Evolutionary conservation across 768 basidiomycete species (phyloP).

Genomic region (Pulveroboletus sp.): DNA sequence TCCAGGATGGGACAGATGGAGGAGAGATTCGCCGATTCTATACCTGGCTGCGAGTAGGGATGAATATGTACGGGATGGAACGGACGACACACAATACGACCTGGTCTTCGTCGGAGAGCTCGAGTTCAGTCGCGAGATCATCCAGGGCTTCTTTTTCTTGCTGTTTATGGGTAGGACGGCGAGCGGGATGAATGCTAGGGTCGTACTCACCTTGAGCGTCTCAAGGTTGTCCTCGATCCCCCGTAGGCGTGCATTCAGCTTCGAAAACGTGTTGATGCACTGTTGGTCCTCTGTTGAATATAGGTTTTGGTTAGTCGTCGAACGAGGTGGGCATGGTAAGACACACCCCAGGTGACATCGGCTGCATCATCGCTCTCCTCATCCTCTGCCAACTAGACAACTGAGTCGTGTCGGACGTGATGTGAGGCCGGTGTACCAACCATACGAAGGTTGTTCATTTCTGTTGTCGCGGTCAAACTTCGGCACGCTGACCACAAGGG

Average conservation of each 20-base stretch:
- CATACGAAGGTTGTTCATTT: conserved; percentile 53
- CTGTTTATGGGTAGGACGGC: conserved; percentile 36
- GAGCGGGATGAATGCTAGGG: too few species aligned
- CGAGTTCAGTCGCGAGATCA: conserved; percentile 82
- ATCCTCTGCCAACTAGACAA: conserved; percentile 59
- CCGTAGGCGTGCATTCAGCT: conserved; percentile 76
- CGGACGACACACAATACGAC: conserved; percentile 58
- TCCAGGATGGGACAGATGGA: conserved; percentile 65
- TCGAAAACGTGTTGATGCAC: conserved; percentile 87
- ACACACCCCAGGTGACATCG: conserved; percentile 82
- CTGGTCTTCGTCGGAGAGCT: conserved; percentile 83
- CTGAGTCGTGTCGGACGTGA: not conserved
- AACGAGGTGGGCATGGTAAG: not conserved
- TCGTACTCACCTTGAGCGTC: conserved; percentile 58
- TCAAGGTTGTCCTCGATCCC: conserved; percentile 69
- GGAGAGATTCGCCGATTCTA: conserved; percentile 84
- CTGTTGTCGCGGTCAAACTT: not conserved
- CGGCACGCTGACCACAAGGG: too few species aligned
- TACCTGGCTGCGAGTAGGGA: conserved; percentile 69
- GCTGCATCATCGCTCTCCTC: conserved; percentile 72
- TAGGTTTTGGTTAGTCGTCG: not conserved
- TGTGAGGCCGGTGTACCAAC: conserved; percentile 30
- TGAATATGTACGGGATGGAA: not conserved
- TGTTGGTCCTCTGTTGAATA: conserved; percentile 69
- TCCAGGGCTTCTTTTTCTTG: conserved; percentile 94